Evolutionary conservation across 352 stramenopile genomes (phyloP).

Genomic region (Globisporangium carolinianum): DNA sequence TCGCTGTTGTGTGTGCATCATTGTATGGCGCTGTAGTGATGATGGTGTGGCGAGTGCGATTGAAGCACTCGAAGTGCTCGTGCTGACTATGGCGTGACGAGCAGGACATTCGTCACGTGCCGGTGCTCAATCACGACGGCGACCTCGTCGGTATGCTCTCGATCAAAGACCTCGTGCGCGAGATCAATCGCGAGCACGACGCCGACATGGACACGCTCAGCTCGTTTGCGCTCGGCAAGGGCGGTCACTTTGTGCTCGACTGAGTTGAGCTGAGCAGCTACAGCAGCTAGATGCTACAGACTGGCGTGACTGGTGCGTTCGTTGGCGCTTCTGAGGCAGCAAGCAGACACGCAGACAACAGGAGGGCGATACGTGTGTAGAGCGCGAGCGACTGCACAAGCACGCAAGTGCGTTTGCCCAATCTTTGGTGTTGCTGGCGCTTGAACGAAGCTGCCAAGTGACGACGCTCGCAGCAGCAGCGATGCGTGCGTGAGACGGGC

Average conservation of each 20-base stretch:
- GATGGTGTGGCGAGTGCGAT: not conserved
- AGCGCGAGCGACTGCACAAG: no score
- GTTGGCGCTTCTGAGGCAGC: no score
- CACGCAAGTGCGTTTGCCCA: no score
- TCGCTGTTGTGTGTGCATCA: not conserved
- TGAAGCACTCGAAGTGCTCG: not conserved
- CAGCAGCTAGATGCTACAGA: no score
- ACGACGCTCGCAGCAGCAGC: no score
- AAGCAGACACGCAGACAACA: no score
- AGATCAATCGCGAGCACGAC: conserved; percentile 77
- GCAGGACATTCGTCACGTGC: conserved; percentile 92
- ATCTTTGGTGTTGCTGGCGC: no score
- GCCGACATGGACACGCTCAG: conserved; percentile 77
- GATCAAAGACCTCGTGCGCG: conserved; percentile 91
- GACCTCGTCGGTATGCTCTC: conserved; percentile 91
- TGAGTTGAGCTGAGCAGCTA: conserved; percentile 15
- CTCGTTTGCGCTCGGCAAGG: conserved; percentile 66
- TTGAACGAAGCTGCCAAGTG: no score
- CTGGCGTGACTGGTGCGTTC: no score
- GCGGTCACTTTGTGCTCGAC: conserved; percentile 80
- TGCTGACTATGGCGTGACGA: not conserved
- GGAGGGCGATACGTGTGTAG: no score
- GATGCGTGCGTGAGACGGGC: no score
- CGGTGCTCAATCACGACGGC: conserved; percentile 88
- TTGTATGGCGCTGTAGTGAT: not conserved